phyloP scores from a whole-genome alignment of 2,329 filamentous ascomycete genomes.

The Xylariaceae sp. region DNA sequence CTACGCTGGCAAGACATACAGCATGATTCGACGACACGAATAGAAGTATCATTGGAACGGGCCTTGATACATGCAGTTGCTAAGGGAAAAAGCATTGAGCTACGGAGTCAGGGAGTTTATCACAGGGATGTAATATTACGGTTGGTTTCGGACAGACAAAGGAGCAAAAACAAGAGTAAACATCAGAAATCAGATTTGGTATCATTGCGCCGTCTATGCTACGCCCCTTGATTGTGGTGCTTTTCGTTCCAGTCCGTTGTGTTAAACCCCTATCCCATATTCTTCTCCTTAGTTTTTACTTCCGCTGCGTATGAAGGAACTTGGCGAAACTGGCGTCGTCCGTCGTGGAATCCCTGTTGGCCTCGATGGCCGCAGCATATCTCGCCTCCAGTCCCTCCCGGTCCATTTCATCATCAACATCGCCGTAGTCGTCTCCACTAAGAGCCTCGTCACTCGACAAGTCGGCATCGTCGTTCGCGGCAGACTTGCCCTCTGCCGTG shows the following conservation, averaged over 20 bases:
- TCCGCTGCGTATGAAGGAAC: slow-evolving; percentile 46
- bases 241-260: slow-evolving; percentile 5
- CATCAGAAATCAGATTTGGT: slow-evolving; percentile 22
- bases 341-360: slow-evolving; percentile 47
- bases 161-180: background rate
- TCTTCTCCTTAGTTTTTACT: slow-evolving; percentile 9
- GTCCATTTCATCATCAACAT: slow-evolving; percentile 54
- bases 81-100: background rate
- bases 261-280: background rate
- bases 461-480: slow-evolving; percentile 46
- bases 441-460: slow-evolving; percentile 44
- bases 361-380: slow-evolving; percentile 69
- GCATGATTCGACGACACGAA: background rate
- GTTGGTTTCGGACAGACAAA: background rate
- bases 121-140: slow-evolving; percentile 3
- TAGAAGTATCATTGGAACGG: background rate
- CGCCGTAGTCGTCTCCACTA: slow-evolving; percentile 54
- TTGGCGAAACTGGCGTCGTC: slow-evolving; percentile 59
- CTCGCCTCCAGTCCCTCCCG: slow-evolving; percentile 65
- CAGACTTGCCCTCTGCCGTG: slow-evolving; percentile 17
- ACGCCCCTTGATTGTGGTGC: background rate
- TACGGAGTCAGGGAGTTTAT: slow-evolving; percentile 22
- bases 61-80: background rate
- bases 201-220: slow-evolving; percentile 26
- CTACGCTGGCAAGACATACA: background rate